Conservation (phyloP, 2,329 filamentous ascomycete species). For the Fusarium buharicum region DNA sequence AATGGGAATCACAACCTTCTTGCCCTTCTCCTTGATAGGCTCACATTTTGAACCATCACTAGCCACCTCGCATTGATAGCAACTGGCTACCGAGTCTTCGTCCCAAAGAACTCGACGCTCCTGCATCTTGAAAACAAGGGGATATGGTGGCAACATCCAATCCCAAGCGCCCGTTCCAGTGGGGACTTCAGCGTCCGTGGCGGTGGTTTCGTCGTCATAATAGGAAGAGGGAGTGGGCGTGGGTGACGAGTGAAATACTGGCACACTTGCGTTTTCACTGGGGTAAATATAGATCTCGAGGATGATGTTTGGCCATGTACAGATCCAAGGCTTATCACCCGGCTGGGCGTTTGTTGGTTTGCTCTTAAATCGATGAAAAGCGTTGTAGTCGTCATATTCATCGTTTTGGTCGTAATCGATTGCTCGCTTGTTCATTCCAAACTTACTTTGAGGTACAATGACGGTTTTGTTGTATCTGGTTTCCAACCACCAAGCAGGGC, state of each 20-base stretch:
- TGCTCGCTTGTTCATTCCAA: constrained; percentile 49
- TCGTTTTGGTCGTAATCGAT: constrained; percentile 33
- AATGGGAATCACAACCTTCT: constrained; percentile 57
- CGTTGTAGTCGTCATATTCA: constrained; percentile 26
- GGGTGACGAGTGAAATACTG: constrained; percentile 17
- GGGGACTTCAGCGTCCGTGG: constrained; percentile 20
- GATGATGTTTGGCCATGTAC: constrained; percentile 65
- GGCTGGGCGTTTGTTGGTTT: constrained; percentile 47
- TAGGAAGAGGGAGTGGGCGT: constrained; percentile 3
- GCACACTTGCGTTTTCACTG: constrained; percentile 59
- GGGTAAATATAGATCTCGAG: constrained; percentile 69
- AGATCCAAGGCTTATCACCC: constrained; percentile 68
- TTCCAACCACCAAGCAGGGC: constrained; percentile 66
- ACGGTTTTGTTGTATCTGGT: constrained; percentile 67
- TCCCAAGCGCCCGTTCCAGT: constrained; percentile 3
- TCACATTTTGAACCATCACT: constrained; percentile 51
- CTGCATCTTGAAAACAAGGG: constrained; percentile 64
- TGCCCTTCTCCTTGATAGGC: constrained; percentile 53
- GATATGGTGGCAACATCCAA: constrained; percentile 52
- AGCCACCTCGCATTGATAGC: constrained; percentile 60
- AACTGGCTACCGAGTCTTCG: constrained; percentile 53
- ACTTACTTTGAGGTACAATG: constrained; percentile 58
- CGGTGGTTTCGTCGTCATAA: not conserved
- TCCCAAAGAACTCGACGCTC: constrained; percentile 59
- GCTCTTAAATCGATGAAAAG: constrained; percentile 34